Percentiles rank a stretch among this genome's conserved stretches.
Conservation (phyloP, 371 early-diverging fungal species). For the Parasitella parasitica region DNA sequence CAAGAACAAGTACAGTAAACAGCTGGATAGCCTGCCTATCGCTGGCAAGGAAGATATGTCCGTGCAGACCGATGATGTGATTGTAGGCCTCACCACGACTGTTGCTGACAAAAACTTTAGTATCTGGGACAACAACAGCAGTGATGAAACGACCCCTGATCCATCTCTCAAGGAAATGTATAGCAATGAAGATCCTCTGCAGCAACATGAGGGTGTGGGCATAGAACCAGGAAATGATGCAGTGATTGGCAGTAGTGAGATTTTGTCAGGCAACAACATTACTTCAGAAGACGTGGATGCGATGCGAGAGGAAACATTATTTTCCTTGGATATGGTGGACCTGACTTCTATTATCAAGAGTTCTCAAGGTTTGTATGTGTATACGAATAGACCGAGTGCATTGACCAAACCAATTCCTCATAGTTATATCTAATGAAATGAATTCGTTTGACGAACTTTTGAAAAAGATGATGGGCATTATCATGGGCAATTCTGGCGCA, state of each 20-base stretch:
- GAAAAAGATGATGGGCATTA: conserved; percentile 47
- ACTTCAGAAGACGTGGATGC: background rate
- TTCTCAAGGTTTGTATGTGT: conserved; percentile 49
- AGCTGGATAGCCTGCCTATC: conserved; percentile 21
- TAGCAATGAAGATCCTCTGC: conserved; percentile 17
- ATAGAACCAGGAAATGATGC: background rate
- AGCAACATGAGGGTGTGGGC: background rate
- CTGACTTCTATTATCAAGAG: conserved; percentile 49
- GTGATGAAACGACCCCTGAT: conserved; percentile 25
- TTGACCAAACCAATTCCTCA: background rate
- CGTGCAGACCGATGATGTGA: conserved; percentile 38
- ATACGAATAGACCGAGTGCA: too few relatives aligned
- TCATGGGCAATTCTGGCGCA: conserved; percentile 46
- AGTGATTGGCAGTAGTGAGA: background rate
- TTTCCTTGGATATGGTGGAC: conserved; percentile 49
- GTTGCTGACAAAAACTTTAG: conserved; percentile 1
- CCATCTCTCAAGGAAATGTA: conserved; percentile 26
- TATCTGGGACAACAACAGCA: conserved; percentile 23
- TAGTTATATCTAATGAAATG: conserved; percentile 50
- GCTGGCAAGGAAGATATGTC: conserved; percentile 10
- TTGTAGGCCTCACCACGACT: conserved; percentile 13
- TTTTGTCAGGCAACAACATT: background rate
- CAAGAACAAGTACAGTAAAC: conserved; percentile 21
- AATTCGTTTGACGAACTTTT: conserved; percentile 48
- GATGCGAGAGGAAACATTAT: conserved; percentile 29